Base-by-base conservation (phyloP, 495 filamentous ascomycete genomes). In the Durotheca rogersii region DNA sequence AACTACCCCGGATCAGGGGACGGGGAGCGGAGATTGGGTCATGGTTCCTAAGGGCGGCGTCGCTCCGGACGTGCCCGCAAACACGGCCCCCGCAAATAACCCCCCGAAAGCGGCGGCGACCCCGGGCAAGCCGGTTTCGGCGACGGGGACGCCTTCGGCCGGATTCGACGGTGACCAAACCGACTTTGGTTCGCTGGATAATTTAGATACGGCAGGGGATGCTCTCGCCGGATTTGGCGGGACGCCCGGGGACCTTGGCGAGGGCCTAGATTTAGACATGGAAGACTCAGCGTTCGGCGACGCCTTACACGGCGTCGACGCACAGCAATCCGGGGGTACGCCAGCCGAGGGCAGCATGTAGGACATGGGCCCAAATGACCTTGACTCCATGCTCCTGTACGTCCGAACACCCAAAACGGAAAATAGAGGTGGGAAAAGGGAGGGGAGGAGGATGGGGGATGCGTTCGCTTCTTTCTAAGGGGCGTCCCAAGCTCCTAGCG, bases 271-370 rank as follows among this genome's bases (percentile, higher is more conserved):
- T 46, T 54, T 79, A 45, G 65, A 72, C 35, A 70, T 80, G 72
- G 76, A 80, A 48, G 77, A 81, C 58, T 74, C 71, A 11, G 76
- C 76, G 7, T 81, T 81, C 57, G 78, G 77, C 1, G 75, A 81
- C 31, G 78, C 78, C 10, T 79, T 80, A 42, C 77, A 81, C 43
- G 75, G 74, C 15, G 71, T 79, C 2, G 67, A 67, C 14, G 42
- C 58, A 17, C 62, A 66, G 16, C 53, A 51, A 14, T 53, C 53
- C 21, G 56, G 31, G 7, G 53, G 53, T 29, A 66, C 60, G 12
- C 63, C 63, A 7, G 56, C 55, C 6, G 59, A 66, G 11, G 50
- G 47, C 25, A 61, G 47, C 40, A 55, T 60, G 38, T 65, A 62
- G 44, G 4, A 37, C 15, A 34, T 57, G 41, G 0, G 3, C 10